Conservation (phyloP, 805 yeast species). For the Naumovozyma baii region DNA sequence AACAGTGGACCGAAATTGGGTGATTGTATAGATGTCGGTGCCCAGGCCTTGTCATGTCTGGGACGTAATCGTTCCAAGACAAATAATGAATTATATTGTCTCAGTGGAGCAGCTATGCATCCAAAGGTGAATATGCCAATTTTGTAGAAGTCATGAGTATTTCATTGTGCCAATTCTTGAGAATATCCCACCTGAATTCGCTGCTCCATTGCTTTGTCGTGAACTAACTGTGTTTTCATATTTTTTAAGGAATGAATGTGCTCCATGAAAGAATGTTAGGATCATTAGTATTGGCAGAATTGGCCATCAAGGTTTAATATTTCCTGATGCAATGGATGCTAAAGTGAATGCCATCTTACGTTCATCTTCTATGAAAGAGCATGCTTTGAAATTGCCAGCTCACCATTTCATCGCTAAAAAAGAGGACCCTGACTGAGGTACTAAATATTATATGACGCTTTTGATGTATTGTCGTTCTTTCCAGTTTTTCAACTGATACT, state of each 20-base stretch:
- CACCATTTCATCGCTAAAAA: slow-evolving; percentile 46
- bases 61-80: slow-evolving; percentile 50
- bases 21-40: slow-evolving; percentile 75
- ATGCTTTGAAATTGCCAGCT: slow-evolving; percentile 46
- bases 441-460: slow-evolving; percentile 26
- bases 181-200: slow-evolving; percentile 40
- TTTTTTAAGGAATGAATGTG: slow-evolving; percentile 42
- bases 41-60: slow-evolving; percentile 51
- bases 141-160: slow-evolving; percentile 56
- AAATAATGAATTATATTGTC: slow-evolving; percentile 51
- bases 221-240: slow-evolving; percentile 70
- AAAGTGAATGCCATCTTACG: slow-evolving; percentile 51
- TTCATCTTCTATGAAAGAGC: slow-evolving; percentile 38
- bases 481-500: slow-evolving; percentile 34
- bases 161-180: slow-evolving; percentile 60
- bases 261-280: slow-evolving; percentile 44
- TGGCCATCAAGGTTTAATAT: slow-evolving; percentile 47
- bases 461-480: slow-evolving; percentile 45
- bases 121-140: slow-evolving; percentile 63
- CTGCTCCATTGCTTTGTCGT: slow-evolving; percentile 72
- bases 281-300: slow-evolving; percentile 49
- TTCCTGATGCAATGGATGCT: slow-evolving; percentile 53
- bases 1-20: slow-evolving; percentile 44
- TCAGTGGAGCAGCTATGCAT: slow-evolving; percentile 29
- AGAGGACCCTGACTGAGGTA: slow-evolving; percentile 38